Evolutionary conservation across 2,329 filamentous ascomycete genomes (phyloP).

Genomic region (Exophiala sp.): DNA sequence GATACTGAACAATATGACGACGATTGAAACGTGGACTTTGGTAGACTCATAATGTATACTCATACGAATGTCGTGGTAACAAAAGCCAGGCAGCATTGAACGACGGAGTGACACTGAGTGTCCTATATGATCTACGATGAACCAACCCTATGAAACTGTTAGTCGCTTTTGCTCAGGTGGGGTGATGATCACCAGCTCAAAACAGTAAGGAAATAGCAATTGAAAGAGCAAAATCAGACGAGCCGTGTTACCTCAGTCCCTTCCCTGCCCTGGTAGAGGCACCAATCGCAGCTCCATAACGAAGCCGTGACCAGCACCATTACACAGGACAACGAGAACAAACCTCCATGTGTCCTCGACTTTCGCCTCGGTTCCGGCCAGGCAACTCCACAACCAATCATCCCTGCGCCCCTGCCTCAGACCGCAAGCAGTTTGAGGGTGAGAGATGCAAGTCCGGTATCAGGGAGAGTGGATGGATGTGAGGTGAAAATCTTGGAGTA

Average conservation of each 20-base stretch:
- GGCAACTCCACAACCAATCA: conserved; percentile 44
- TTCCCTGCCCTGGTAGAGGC: conserved; percentile 16
- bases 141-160: not conserved
- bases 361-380: conserved; percentile 1
- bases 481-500: not conserved
- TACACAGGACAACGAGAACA: conserved; percentile 7
- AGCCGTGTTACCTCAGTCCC: conserved; percentile 29
- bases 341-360: not conserved
- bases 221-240: conserved; percentile 21
- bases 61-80: too few relatives aligned
- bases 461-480: conserved; percentile 34
- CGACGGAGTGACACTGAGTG: not conserved
- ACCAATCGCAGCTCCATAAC: conserved; percentile 21
- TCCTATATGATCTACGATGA: not conserved
- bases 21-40: conserved; percentile 1
- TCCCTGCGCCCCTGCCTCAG: conserved; percentile 30
- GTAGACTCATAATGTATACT: too few relatives aligned
- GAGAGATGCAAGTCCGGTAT: conserved; percentile 41
- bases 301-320: conserved; percentile 11
- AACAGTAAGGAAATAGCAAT: not conserved
- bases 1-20: conserved; percentile 19
- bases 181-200: conserved; percentile 1
- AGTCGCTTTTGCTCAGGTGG: not conserved
- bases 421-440: conserved; percentile 5
- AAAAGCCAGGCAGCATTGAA: too few relatives aligned